A percentile compares a stretch with the other conserved stretches of the same genome.
Conservation (phyloP, 495 filamentous ascomycete genomes). For the Lepidopterella palustris region DNA sequence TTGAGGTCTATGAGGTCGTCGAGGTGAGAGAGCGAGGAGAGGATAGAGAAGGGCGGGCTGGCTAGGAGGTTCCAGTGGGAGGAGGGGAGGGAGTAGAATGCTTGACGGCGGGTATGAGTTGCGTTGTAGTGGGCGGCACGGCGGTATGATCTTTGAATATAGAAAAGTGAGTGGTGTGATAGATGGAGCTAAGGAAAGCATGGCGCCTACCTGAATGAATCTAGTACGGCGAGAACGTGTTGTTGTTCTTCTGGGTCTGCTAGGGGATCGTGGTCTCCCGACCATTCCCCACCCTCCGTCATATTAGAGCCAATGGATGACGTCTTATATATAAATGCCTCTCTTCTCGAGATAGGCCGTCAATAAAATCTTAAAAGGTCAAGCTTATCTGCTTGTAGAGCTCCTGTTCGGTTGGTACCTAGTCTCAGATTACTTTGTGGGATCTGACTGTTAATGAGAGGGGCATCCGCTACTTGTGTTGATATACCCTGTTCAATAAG, state of each 20-base stretch:
- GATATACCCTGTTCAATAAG: no score
- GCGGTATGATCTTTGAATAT: constrained; percentile 49
- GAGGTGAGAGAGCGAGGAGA: constrained; percentile 66
- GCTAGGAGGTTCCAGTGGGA: constrained; percentile 75
- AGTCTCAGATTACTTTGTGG: no score
- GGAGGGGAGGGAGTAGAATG: constrained; percentile 85
- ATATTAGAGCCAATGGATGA: constrained; percentile 1
- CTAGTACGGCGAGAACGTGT: constrained; percentile 68
- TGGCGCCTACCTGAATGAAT: constrained; percentile 71
- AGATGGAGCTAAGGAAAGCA: constrained; percentile 18
- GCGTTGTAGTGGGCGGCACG: constrained; percentile 74
- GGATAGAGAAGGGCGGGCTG: constrained; percentile 70
- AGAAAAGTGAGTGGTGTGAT: neutral
- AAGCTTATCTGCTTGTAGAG: no score
- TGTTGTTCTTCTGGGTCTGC: constrained; percentile 67
- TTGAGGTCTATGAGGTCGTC: constrained; percentile 84
- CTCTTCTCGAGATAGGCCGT: no score
- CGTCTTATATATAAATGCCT: no score
- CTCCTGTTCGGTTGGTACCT: no score
- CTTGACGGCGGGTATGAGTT: constrained; percentile 80
- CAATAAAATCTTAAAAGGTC: no score
- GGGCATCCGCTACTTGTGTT: no score
- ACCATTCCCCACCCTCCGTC: constrained; percentile 14
- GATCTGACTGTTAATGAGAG: no score
- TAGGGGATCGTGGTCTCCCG: constrained; percentile 46